A percentile compares a stretch with the other conserved stretches of the same genome.
Evolutionary conservation across 2,329 filamentous ascomycete genomes (phyloP).

Genomic region (Aspergillus spinulosporus): DNA sequence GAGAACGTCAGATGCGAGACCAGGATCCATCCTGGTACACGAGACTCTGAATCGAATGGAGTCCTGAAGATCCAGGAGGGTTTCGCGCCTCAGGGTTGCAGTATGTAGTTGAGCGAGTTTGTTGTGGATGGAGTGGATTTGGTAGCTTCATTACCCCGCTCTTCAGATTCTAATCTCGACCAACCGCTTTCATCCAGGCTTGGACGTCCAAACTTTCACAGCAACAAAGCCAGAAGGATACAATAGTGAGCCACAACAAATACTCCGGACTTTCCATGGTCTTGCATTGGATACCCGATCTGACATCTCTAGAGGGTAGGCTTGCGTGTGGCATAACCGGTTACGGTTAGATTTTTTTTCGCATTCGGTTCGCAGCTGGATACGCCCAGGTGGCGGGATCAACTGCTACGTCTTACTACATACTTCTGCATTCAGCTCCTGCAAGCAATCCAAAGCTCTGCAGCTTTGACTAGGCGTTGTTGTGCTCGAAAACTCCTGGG

Average conservation of each 20-base stretch:
- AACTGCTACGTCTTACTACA: conserved; percentile 2
- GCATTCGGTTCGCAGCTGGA: conserved; percentile 9
- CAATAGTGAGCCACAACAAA: neutral
- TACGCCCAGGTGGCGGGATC: neutral
- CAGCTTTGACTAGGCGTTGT: neutral
- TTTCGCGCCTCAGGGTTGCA: neutral
- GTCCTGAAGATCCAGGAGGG: neutral
- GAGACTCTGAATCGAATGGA: neutral
- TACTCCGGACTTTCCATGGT: neutral
- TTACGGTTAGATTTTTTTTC: neutral
- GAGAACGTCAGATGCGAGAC: neutral
- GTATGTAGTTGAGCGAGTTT: neutral
- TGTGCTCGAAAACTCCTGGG: conserved; percentile 11
- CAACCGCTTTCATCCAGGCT: neutral
- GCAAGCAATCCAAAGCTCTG: conserved; percentile 15
- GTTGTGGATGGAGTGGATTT: neutral
- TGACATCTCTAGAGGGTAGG: neutral
- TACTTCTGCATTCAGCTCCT: conserved; percentile 5
- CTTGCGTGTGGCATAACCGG: neutral
- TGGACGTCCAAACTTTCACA: neutral
- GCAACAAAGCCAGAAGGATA: neutral
- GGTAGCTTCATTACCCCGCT: conserved; percentile 3
- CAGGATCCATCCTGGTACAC: conserved; percentile 1
- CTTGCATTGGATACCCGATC: conserved; percentile 3
- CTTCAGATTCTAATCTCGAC: neutral